Evolutionary conservation across 139 green algal genomes (phyloP).

Genomic region (Raphidocelis subcapitata): DNA sequence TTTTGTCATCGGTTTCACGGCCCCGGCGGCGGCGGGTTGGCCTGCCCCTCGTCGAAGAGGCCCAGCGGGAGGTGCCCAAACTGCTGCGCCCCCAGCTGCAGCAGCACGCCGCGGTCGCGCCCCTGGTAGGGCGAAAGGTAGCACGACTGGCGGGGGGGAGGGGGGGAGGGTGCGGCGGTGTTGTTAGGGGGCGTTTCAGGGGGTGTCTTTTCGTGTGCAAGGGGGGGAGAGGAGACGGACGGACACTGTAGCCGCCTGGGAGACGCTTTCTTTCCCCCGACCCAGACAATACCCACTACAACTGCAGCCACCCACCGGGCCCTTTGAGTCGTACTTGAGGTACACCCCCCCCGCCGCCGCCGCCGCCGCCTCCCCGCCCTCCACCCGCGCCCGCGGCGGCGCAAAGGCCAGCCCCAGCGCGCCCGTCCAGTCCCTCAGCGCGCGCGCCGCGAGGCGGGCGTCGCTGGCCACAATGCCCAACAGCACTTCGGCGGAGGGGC

Average conservation of each 20-base stretch:
- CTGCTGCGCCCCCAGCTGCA: constrained; percentile 57
- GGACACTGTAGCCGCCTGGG: no score
- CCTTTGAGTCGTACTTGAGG: constrained; percentile 23
- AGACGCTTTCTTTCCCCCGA: no score
- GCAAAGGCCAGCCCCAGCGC: background rate
- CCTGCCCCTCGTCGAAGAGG: constrained; percentile 52
- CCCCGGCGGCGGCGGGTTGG: constrained; percentile 28
- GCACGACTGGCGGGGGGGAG: constrained; percentile 17
- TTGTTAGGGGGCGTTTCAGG: no score
- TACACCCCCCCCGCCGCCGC: constrained; percentile 21
- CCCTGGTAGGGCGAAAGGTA: constrained; percentile 51
- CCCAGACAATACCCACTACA: background rate
- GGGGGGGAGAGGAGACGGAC: no score
- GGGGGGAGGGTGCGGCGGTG: background rate
- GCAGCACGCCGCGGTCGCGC: constrained; percentile 56
- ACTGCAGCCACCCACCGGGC: constrained; percentile 15
- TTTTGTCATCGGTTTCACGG: no score
- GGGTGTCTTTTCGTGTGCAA: no score
- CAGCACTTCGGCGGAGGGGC: constrained; percentile 33
- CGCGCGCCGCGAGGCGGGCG: constrained; percentile 47
- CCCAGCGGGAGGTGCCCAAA: constrained; percentile 70
- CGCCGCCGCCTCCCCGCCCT: background rate
- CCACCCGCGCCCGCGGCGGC: background rate
- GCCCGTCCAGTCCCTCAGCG: constrained; percentile 54
- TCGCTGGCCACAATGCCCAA: constrained; percentile 60